Base-by-base conservation (phyloP, 352 stramenopile species). In the Globisporangium nodosum region DNA sequence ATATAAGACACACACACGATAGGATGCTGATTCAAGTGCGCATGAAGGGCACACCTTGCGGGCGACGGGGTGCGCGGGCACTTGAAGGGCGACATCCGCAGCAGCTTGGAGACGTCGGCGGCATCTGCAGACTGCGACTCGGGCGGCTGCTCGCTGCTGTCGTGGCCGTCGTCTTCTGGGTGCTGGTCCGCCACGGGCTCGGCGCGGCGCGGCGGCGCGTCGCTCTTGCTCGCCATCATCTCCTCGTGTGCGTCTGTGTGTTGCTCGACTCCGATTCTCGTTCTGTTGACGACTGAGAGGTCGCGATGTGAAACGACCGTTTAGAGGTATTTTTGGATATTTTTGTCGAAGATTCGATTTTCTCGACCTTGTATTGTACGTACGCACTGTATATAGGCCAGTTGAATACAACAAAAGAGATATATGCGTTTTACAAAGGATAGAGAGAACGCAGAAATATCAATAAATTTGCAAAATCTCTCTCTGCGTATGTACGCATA, bases 151-250 rank as follows among this genome's bases (percentile, higher is more conserved):
- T 47, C 40, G 46, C 20, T 33, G 46, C 20, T n/a, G 46, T 16
- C 21, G 7, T 24, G 13, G 18, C 30, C 8, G 5, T n/a, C 46
- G 46, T 18, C n/a, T 13, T 62, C 40, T 57, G 37, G 12, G 12
- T 3, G 37, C 37, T 43, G 37, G 37, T 39, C 12, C 12, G 37
- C 37, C 11, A 45, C 50, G 20, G n/a, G 31, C 50, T 54, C 50
- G 8, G 50, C 50, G 50, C 33, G 31, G 6, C 50, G 50, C 31
- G 31, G 31, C 31, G 9, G 30, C 20, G 50, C 50, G 33, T 54
- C 52, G 20, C 63, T 47, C 52, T 73, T 66, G 33, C 60, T 52
- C 27, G 55, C 31, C 16, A 60, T 58, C 0, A 52, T 18, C 37
- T 60, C 61, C 31, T 21, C 40, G 45, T 21, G 27, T 42, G 49